A percentile compares a stretch with the other conserved stretches of the same genome.
phyloP scores from a whole-genome alignment of 352 stramenopile genomes.

The Globisporangium parvum region DNA sequence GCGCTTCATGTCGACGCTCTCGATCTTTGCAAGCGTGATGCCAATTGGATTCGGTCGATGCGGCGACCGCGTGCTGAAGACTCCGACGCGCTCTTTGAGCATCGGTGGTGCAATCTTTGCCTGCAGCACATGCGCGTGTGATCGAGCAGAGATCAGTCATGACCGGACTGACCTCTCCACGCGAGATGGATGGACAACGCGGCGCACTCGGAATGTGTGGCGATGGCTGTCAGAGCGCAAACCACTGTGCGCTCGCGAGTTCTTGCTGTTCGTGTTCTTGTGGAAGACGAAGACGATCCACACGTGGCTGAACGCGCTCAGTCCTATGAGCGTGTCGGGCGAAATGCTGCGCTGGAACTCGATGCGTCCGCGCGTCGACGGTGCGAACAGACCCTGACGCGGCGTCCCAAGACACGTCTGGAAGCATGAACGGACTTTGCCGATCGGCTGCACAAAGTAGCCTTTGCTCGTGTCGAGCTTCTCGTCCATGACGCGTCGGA shows the following conservation, averaged over 20 bases:
- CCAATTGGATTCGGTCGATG: constrained; percentile 97
- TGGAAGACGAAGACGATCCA: constrained; percentile 90
- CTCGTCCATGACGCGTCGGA: constrained; percentile 63
- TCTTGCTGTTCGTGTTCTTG: constrained; percentile 87
- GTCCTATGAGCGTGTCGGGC: constrained; percentile 58
- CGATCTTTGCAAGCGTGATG: constrained; percentile 87
- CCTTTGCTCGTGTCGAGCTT: constrained; percentile 74
- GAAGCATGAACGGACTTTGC: constrained; percentile 73
- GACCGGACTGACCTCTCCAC: too few species aligned
- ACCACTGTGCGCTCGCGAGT: constrained; percentile 49
- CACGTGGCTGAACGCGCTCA: constrained; percentile 80
- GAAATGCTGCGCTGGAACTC: constrained; percentile 79
- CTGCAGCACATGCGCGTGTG: constrained; percentile 19
- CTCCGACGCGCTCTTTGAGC: constrained; percentile 80
- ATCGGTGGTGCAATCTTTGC: constrained; percentile 66
- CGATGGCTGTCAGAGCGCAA: constrained; percentile 69
- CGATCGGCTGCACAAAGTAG: constrained; percentile 77
- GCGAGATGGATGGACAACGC: too few species aligned
- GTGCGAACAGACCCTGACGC: constrained; percentile 76
- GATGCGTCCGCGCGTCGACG: constrained; percentile 61
- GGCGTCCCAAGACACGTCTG: constrained; percentile 55
- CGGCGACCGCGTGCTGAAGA: constrained; percentile 95
- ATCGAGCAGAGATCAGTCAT: background rate
- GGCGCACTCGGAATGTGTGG: constrained; percentile 47
- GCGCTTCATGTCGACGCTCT: constrained; percentile 54